Percentiles rank a stretch among this genome's conserved stretches.
Evolutionary conservation across 345 rosid genomes (phyloP).

Genomic region (Cardamine occulta): DNA sequence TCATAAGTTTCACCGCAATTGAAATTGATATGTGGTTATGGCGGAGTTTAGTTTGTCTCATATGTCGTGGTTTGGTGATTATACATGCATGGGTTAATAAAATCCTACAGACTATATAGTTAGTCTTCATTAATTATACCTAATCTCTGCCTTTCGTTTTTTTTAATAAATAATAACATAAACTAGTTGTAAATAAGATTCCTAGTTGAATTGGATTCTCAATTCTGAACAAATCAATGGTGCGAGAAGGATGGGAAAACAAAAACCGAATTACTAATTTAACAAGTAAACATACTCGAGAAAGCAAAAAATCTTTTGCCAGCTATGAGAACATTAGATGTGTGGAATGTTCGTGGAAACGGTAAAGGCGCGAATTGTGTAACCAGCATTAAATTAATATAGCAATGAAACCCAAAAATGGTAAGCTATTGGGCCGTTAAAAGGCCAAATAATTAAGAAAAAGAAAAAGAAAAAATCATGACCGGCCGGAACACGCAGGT

Average conservation of each 20-base stretch:
- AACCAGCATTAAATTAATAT: not conserved
- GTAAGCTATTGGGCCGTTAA: conserved; percentile 19
- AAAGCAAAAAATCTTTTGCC: not conserved
- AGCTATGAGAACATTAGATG: not conserved
- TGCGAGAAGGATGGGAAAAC: not conserved
- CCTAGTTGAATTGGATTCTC: not conserved
- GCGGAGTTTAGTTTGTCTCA: conserved; percentile 5
- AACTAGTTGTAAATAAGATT: not conserved
- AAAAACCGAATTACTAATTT: not conserved
- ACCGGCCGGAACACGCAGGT: conserved; percentile 12
- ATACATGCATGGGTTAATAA: not conserved
- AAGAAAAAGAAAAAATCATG: not conserved
- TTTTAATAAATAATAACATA: not conserved
- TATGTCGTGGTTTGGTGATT: conserved; percentile 2
- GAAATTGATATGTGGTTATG: not conserved
- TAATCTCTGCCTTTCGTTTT: not conserved
- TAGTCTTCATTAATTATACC: not conserved
- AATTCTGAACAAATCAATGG: not conserved
- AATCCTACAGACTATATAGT: not conserved
- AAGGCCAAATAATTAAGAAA: conserved; percentile 16
- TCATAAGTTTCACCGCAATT: not conserved
- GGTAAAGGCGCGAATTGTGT: not conserved
- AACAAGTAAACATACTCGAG: not conserved
- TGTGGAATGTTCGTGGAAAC: not conserved
- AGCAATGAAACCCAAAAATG: not conserved